Conservation (phyloP, 495 filamentous ascomycete species). For the Penicillium atrosanguineum region DNA sequence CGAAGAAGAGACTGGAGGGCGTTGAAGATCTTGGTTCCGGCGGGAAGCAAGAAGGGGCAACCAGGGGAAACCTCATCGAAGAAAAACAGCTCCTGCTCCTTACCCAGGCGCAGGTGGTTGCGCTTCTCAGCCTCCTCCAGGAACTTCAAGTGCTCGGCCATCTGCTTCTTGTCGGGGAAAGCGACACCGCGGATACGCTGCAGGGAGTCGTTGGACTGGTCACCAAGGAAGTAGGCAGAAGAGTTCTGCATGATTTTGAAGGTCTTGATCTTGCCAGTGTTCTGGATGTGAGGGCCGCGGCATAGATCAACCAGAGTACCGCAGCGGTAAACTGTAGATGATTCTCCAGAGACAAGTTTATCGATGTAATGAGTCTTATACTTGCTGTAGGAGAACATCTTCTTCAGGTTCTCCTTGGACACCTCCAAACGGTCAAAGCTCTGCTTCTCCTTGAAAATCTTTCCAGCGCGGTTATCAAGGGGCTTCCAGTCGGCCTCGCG, state of each 20-base stretch:
- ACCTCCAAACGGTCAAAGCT: slow-evolving; percentile 86
- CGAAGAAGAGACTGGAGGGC: slow-evolving; percentile 75
- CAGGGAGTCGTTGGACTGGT: slow-evolving; percentile 86
- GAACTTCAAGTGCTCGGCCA: slow-evolving; percentile 87
- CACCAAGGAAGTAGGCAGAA: slow-evolving; percentile 93
- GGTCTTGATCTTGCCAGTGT: slow-evolving; percentile 87
- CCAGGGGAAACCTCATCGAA: slow-evolving; percentile 91
- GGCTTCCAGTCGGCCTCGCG: slow-evolving; percentile 72
- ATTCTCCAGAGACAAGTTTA: slow-evolving; percentile 86
- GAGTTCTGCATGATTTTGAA: slow-evolving; percentile 97
- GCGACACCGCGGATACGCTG: slow-evolving; percentile 96
- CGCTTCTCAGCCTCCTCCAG: slow-evolving; percentile 95
- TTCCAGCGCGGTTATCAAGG: slow-evolving; percentile 68
- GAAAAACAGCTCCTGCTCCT: slow-evolving; percentile 95
- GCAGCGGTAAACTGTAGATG: slow-evolving; percentile 89
- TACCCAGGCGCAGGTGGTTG: slow-evolving; percentile 86
- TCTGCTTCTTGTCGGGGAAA: slow-evolving; percentile 93
- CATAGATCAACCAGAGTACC: slow-evolving; percentile 80
- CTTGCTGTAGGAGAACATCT: slow-evolving; percentile 96
- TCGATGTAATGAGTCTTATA: slow-evolving; percentile 96
- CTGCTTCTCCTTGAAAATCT: slow-evolving; percentile 94
- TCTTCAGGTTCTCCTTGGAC: slow-evolving; percentile 82
- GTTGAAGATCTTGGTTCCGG: slow-evolving; percentile 90
- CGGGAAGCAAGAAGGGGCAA: slow-evolving; percentile 89
- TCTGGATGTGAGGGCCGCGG: slow-evolving; percentile 80